These are phyloP conservation scores for Platanus orientalis DNA, from an alignment of 164 flowering plant genomes.

Conservation along the genomic window DNA sequence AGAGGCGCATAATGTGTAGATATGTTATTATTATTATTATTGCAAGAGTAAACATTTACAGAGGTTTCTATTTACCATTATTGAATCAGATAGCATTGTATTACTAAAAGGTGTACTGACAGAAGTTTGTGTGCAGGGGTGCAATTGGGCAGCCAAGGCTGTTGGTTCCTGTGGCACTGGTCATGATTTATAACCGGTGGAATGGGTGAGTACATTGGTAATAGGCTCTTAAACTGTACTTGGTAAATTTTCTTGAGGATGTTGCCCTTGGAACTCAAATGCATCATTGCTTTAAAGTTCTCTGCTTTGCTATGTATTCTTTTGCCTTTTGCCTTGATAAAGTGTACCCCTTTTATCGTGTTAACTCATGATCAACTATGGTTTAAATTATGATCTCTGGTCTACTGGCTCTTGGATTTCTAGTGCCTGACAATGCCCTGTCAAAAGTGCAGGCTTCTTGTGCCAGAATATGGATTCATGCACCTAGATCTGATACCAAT, in stretches of 20 bases:
- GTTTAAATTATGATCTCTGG: background rate
- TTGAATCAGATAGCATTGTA: too few species aligned
- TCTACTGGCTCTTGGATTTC: background rate
- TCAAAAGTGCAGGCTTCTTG: constrained; percentile 59
- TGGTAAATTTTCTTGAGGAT: background rate
- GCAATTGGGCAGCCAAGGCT: constrained; percentile 77
- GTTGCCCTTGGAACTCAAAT: too few species aligned
- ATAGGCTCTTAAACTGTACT: background rate
- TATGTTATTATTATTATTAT: too few species aligned
- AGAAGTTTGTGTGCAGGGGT: constrained; percentile 54
- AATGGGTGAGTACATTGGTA: constrained; percentile 62
- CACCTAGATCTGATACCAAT: constrained; percentile 82
- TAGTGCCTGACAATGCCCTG: constrained; percentile 3
- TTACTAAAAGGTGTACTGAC: constrained; percentile 5
- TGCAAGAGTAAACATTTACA: too few species aligned
- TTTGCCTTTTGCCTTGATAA: too few species aligned
- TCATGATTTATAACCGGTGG: constrained; percentile 93
- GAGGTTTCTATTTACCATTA: too few species aligned
- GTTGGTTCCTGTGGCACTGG: constrained; percentile 76
- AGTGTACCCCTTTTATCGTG: too few species aligned
- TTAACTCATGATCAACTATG: background rate
- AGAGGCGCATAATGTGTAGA: too few species aligned
- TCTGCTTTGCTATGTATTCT: too few species aligned
- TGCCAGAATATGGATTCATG: constrained; percentile 79
- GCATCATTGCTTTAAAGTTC: too few species aligned